Evolutionary conservation across 805 yeast genomes (phyloP).

Genomic region (Wickerhamomyces xylosicus): DNA sequence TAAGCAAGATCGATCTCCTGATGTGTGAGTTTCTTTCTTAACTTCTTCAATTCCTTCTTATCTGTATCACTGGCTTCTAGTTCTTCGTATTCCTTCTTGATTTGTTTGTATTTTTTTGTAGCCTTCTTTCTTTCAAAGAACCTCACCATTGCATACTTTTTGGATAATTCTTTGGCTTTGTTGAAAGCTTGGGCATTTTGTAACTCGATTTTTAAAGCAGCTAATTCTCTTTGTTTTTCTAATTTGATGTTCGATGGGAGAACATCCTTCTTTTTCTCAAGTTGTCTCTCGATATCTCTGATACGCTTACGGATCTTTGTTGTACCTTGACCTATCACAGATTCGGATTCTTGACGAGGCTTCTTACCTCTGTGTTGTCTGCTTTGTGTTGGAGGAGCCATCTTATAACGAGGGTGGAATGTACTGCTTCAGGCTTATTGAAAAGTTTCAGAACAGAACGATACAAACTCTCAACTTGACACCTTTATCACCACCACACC

Average conservation of each 20-base stretch:
- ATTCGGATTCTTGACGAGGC: not conserved
- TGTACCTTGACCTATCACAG: constrained; percentile 25
- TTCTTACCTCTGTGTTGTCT: not conserved
- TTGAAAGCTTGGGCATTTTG: constrained; percentile 33
- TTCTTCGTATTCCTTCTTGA: constrained; percentile 22
- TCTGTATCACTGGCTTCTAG: constrained; percentile 23
- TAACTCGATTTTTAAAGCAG: constrained; percentile 52
- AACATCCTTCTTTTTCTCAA: constrained; percentile 40
- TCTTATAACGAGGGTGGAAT: no score
- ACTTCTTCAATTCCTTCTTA: constrained; percentile 31
- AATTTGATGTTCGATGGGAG: constrained; percentile 55
- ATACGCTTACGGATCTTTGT: constrained; percentile 73
- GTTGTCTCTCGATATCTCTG: constrained; percentile 71
- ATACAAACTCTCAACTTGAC: no score
- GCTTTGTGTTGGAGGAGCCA: no score
- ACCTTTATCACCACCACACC: no score
- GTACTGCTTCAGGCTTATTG: no score
- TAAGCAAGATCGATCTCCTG: constrained; percentile 66
- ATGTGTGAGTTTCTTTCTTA: constrained; percentile 41
- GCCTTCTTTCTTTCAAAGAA: constrained; percentile 90
- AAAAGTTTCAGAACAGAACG: no score
- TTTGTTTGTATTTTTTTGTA: constrained; percentile 48
- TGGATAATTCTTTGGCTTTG: constrained; percentile 41
- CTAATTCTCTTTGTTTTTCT: constrained; percentile 68
- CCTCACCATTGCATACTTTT: constrained; percentile 85